Base-by-base conservation (phyloP, 176 grass and related monocot genomes). In the Avena eriantha region DNA sequence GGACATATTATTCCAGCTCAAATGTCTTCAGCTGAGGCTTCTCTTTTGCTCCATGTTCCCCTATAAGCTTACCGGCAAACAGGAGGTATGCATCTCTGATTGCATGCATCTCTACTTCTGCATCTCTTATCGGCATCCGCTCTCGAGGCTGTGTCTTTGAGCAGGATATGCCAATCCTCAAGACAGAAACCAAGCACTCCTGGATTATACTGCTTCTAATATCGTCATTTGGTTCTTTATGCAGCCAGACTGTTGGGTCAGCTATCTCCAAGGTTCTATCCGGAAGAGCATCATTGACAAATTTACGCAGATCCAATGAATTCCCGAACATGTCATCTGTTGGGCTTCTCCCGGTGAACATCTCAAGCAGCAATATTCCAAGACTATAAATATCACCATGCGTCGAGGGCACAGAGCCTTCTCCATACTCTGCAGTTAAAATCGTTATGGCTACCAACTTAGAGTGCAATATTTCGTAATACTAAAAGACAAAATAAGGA, bases 301-400 rank as follows among this genome's bases (percentile, higher is more conserved):
- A 76, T 53, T 10, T 76, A 29, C 51, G 73, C 23, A 76, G 73
- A 51, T 50, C 47, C 47, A 76, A 0, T 76, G 73, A 51, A 76
- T 76, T 15, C 23, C 47, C 4, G 6, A 76, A 51, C 8, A 1
- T 76, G 8, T 53, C 73, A 1, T 76, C 73, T 31, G 15, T 53
- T 51, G 73, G 73, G 73, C 73, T 76, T 53, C 23, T 76, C 53
- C 73, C 47, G 8, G 47, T 76, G 53, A 76, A 76, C 23, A 76
- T 76, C 73, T 76, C 73, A 18, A 76, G 73, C 24, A 76, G 73
- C 47, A 76, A 53, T 76, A 76, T 76, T 26, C 73, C 73, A 76
- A 76, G 47, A 33, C 73, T 76, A 19, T 76, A 76, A 33, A 76
- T 76, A 53, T 76, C 73, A 53, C 73, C 47, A 76, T 51, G 45